Evolutionary conservation across 2,329 filamentous ascomycete genomes (phyloP).

Genomic region (Botrytis paeoniae): DNA sequence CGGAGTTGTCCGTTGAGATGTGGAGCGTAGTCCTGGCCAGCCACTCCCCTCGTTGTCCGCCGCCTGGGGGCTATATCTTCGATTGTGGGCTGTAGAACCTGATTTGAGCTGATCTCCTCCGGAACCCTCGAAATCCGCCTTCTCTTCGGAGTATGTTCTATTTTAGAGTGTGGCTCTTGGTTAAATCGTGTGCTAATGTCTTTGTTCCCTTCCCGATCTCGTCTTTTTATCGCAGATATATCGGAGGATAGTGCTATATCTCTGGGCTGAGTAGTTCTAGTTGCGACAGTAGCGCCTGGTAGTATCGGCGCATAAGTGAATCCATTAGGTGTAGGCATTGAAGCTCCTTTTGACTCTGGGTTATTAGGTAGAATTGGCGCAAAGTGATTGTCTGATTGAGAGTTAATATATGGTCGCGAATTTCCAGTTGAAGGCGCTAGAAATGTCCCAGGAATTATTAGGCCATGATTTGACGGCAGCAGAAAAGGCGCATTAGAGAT

Average conservation of each 20-base stretch:
- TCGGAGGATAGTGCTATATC: background rate
- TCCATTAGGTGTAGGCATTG: background rate
- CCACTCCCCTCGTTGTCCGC: background rate
- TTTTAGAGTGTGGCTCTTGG: background rate
- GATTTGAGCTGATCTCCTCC: background rate
- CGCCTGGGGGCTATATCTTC: background rate
- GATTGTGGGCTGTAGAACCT: background rate
- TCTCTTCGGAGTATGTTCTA: background rate
- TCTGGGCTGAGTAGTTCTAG: background rate
- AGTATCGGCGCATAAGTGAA: background rate
- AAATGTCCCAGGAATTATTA: conserved; percentile 9
- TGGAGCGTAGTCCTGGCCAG: background rate
- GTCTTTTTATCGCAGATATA: background rate
- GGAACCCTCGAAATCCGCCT: background rate
- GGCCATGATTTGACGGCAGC: conserved; percentile 8
- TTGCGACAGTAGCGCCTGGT: conserved; percentile 6
- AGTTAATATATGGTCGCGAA: background rate
- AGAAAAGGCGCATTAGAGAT: background rate
- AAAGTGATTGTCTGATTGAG: background rate
- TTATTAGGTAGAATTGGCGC: background rate
- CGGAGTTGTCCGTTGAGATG: background rate
- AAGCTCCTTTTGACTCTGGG: background rate
- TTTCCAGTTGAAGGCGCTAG: background rate
- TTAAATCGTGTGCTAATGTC: background rate
- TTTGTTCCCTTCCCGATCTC: background rate